Evolutionary conservation across 306 rosid species (phyloP).

Genomic region (Malus fusca): DNA sequence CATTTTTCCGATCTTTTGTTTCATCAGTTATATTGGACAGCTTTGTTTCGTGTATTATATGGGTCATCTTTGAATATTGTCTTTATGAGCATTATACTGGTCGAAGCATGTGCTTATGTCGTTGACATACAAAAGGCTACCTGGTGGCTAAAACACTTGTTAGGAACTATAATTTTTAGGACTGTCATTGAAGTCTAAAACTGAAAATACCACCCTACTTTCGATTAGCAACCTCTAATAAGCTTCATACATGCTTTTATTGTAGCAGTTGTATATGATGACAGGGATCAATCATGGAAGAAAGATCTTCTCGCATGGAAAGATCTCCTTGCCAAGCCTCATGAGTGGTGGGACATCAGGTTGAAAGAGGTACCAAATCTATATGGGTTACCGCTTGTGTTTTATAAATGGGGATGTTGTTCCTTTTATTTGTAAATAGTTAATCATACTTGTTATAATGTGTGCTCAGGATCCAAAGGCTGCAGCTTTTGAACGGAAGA

Average conservation of each 20-base stretch:
- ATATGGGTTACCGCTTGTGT: background rate
- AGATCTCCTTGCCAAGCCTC: slow-evolving; percentile 5
- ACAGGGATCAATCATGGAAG: background rate
- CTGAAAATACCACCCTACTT: background rate
- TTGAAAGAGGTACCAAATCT: slow-evolving; percentile 1
- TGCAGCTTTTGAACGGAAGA: slow-evolving; percentile 5
- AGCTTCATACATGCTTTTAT: background rate
- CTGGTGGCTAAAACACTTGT: background rate
- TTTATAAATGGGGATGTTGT: background rate
- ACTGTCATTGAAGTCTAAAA: background rate
- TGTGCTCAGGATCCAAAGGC: background rate
- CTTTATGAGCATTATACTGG: background rate
- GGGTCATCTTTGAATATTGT: background rate
- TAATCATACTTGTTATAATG: background rate
- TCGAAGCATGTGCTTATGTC: background rate
- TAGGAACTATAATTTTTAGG: background rate
- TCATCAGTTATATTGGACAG: background rate
- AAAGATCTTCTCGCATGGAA: background rate
- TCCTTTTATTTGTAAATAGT: background rate
- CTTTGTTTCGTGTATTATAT: background rate
- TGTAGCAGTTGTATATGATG: background rate
- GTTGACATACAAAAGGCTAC: background rate
- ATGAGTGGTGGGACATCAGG: slow-evolving; percentile 4
- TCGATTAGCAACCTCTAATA: background rate
- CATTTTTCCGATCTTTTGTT: background rate